phyloP scores from a whole-genome alignment of 352 stramenopile genomes.

The Thraustochytrium sp. region DNA sequence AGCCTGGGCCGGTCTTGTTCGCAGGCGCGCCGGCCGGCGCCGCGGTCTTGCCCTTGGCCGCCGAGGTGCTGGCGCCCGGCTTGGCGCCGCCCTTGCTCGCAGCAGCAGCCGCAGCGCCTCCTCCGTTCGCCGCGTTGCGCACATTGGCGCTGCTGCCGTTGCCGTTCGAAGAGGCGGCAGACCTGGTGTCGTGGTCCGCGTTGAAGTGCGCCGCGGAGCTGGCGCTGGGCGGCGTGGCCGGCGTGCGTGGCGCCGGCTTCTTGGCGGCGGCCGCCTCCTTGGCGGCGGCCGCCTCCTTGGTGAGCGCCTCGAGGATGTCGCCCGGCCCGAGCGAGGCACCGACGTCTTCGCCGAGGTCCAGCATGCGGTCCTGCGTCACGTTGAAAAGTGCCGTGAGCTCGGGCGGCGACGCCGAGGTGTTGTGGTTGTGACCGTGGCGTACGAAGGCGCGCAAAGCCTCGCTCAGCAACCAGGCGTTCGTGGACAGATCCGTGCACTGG shows the following conservation, averaged over 20 bases:
- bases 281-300: not conserved
- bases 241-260: not conserved
- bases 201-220: not conserved
- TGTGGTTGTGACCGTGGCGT: not conserved
- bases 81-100: too few species aligned
- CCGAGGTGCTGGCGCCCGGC: too few species aligned
- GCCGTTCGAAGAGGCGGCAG: too few species aligned
- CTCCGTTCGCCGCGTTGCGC: too few species aligned
- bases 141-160: too few species aligned
- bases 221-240: not conserved
- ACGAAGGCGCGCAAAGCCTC: slow-evolving; percentile 19
- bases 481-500: slow-evolving; percentile 12
- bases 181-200: too few species aligned
- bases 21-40: too few species aligned
- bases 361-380: not conserved
- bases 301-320: slow-evolving; percentile 19
- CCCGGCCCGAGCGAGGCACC: not conserved
- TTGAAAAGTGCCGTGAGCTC: slow-evolving; percentile 18
- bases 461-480: slow-evolving; percentile 29
- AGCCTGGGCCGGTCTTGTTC: too few species aligned
- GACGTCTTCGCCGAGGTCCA: slow-evolving; percentile 30
- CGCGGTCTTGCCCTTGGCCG: too few species aligned
- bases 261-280: not conserved
- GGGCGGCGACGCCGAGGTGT: not conserved
- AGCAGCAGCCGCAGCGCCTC: too few species aligned